Base-by-base conservation (phyloP, 306 rosid species). In the Morella rubra region DNA sequence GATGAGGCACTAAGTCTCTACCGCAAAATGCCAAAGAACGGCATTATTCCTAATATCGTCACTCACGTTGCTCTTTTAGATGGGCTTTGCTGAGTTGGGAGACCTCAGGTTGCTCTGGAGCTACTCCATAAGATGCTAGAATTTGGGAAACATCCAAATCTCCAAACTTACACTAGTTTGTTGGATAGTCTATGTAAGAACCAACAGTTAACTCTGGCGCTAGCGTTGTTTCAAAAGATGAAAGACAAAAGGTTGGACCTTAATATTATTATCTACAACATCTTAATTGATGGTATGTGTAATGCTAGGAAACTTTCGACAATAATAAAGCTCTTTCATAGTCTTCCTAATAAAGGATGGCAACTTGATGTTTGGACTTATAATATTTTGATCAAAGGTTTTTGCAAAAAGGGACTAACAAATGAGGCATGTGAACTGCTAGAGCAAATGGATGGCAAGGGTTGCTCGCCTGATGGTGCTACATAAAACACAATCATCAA, bases 311-410 rank as follows among this genome's bases (percentile, higher is more conserved):
- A 84, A 77, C 58, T 84, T 44, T 70, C 56, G 71, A 74, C 15
- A 69, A 82, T 82, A 6, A 41, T 72, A 82, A 75, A 84, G 74
- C 75, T 80, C 6, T 84, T 84, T 81, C 69, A 76, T 51, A 24
- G 73, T 74, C 77, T 84, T 73, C 75, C 87, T 64, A 66, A 75
- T 73, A 84, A 77, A 77, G 82, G 78, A 14, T 69, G 80, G 69
- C 75, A 84, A 55, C 24, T 56, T 45, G 70, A 84, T 27, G 69
- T 74, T 73, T 61, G 74, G 64, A 58, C 87, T 19, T 84, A 84
- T 45, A 84, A 77, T 74, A 68, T 77, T 37, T 81, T 84, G 85
- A 77, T 84, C 67, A 81, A 81, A 44, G 87, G 87, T 49, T 46
- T 84, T 19, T 81, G 83, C 59, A 81, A 49, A 81, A 80, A 74